Percentiles rank a stretch among this genome's conserved stretches.
Evolutionary conservation across 2,329 filamentous ascomycete genomes (phyloP).

Genomic region (Pyrenochaeta sp.): DNA sequence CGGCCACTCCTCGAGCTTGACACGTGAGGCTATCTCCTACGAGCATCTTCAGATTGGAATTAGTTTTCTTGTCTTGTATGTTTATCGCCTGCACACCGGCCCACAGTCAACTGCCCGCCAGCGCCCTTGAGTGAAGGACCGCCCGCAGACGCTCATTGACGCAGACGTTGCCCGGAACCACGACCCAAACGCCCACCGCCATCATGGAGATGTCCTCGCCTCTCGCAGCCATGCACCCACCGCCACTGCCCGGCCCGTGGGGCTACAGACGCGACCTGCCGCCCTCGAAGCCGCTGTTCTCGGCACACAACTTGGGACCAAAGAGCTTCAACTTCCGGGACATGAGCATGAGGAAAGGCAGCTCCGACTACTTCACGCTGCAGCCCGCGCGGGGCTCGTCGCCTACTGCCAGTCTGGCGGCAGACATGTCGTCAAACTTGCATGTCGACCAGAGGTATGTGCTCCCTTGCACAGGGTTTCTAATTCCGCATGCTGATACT

Average conservation of each 20-base stretch:
- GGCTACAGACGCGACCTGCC: conserved; percentile 65
- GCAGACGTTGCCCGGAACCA: conserved; percentile 62
- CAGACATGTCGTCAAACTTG: conserved; percentile 96
- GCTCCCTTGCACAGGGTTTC: conserved; percentile 34
- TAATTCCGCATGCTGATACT: conserved; percentile 46
- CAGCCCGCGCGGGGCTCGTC: conserved; percentile 84
- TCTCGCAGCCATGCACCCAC: conserved; percentile 87
- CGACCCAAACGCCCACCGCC: conserved; percentile 44
- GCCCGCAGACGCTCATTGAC: conserved; percentile 32
- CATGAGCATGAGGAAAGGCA: conserved; percentile 72
- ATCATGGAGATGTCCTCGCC: conserved; percentile 93
- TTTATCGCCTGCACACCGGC: conserved; percentile 36
- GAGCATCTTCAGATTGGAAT: conserved; percentile 51
- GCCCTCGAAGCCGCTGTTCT: conserved; percentile 61
- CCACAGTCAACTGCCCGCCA: conserved; percentile 23
- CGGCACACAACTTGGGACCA: conserved; percentile 64
- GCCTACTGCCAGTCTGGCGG: conserved; percentile 87
- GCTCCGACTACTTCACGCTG: conserved; percentile 81
- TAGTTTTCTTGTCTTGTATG: conserved; percentile 49
- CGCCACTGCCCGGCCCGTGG: conserved; percentile 69
- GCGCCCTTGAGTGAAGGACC: conserved; percentile 26
- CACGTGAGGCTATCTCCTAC: conserved; percentile 31
- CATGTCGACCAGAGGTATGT: conserved; percentile 89
- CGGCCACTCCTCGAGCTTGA: conserved; percentile 20
- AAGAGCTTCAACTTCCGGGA: conserved; percentile 79